These are phyloP conservation scores for Rutstroemia sydowiana DNA, from an alignment of 2,329 filamentous ascomycete genomes.

Conservation along the genomic window DNA sequence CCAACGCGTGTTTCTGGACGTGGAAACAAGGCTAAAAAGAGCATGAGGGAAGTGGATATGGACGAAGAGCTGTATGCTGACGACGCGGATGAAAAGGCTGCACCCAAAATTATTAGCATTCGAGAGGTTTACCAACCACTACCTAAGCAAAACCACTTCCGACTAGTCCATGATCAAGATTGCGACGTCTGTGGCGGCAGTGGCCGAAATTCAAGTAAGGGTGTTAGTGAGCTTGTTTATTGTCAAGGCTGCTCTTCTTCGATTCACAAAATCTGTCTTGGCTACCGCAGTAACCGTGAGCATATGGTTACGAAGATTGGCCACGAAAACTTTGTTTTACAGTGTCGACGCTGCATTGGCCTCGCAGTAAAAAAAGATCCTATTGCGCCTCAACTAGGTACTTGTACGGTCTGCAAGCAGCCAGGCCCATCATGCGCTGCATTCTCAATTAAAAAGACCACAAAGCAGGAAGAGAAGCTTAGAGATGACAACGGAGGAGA, in stretches of 20 bases:
- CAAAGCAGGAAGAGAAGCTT: conserved; percentile 76
- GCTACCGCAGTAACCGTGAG: conserved; percentile 64
- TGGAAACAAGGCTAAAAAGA: conserved; percentile 28
- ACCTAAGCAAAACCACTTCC: conserved; percentile 57
- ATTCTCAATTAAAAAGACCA: conserved; percentile 65
- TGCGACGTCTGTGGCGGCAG: conserved; percentile 66
- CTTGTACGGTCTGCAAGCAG: conserved; percentile 63
- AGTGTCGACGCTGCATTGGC: conserved; percentile 81
- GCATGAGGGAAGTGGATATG: conserved; percentile 43
- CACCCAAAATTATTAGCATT: conserved; percentile 53
- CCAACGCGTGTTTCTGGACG: conserved; percentile 31
- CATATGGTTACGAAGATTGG: conserved; percentile 84
- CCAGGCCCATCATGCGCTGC: conserved; percentile 63
- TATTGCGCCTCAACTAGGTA: conserved; percentile 60
- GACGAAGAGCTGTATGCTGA: conserved; percentile 42
- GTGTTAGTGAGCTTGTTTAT: conserved; percentile 56
- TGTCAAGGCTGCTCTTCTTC: conserved; percentile 86
- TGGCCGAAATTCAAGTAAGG: conserved; percentile 50
- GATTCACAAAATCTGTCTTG: conserved; percentile 80
- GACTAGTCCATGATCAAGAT: conserved; percentile 55
- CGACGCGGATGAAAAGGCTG: conserved; percentile 38
- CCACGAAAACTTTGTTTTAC: conserved; percentile 71
- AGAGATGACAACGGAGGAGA: conserved; percentile 70
- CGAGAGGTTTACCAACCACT: conserved; percentile 67
- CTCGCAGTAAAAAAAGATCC: conserved; percentile 59